Evolutionary conservation across 192 early-diverging fungal species (phyloP), one percentile per base, ranked within the genome.

Genomic region (Coemansia sp.): DNA sequence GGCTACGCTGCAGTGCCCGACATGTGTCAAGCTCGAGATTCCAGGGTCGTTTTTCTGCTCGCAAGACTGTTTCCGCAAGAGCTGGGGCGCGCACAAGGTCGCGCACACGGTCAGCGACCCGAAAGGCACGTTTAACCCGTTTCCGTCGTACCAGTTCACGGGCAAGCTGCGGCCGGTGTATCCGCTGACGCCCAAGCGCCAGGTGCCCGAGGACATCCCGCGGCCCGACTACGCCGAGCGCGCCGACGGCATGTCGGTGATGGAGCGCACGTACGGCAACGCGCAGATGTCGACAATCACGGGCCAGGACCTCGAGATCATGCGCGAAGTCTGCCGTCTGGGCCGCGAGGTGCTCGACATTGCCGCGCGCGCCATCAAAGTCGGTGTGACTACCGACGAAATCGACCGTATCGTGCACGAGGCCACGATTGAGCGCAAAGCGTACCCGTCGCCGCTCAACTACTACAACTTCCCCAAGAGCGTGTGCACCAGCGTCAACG

Each of bases 391-490:
- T 0, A 95, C 95, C 0, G 94, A 97, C 58, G 92, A 95, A 67
- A 93, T 99, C 52, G 97, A 99, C 61, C 82, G 91, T 10, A 81
- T 95, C 34, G 86, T 97, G 44, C 97, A 99, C 53, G 94, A 97
- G 54, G 97, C 94, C 9, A 88, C 84, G 2, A 83, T 99, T 41
- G 92, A 84, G 64, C 89, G 97, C 42, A 84, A 86, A 44, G 85
- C 85, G 12, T 99, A 99, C 58, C 97, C 97, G 17, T 97, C 94
- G 11, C 91, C 97, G 40, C 79, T 99, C 32, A 97, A 97, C 79
- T 99, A 99, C 80, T 87, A 90, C 69, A 66, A 83, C 29, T 99
- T 96, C 72, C 94, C 94, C 12, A 98, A 98, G 75, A 95, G 93
- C 31, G 84, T 86, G 66, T 99, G 97, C 80, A 94, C 88, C 2